A percentile compares a stretch with the other conserved stretches of the same genome.
Conservation (phyloP, 75 land plant species). For the Pinus tabuliformis region DNA sequence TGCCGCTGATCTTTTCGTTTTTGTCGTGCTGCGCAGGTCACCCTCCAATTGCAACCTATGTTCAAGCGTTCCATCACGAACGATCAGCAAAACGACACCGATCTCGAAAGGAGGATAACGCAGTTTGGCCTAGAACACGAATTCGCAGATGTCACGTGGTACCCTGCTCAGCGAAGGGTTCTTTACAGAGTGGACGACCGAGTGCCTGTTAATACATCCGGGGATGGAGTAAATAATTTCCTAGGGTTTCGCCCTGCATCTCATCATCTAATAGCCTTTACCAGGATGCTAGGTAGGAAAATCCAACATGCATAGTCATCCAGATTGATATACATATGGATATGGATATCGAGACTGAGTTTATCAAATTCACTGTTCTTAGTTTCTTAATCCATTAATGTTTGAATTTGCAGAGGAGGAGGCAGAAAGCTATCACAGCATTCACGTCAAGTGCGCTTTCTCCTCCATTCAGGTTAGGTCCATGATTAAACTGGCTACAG, state of each 20-base stretch:
- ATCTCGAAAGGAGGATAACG: not conserved
- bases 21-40: too few relatives aligned
- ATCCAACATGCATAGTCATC: too few relatives aligned
- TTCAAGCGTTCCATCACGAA: slow-evolving; percentile 7
- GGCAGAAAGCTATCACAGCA: slow-evolving; percentile 6
- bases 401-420: slow-evolving; percentile 24
- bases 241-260: too few relatives aligned
- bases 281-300: too few relatives aligned
- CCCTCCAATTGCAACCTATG: slow-evolving; percentile 6
- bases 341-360: too few relatives aligned
- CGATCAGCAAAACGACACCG: not conserved
- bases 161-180: not conserved
- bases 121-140: slow-evolving; percentile 4
- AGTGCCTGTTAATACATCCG: slow-evolving; percentile 4
- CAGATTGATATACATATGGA: too few relatives aligned
- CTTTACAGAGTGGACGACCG: not conserved
- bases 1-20: too few relatives aligned
- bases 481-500: slow-evolving; percentile 3
- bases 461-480: not conserved
- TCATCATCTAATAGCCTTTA: too few relatives aligned
- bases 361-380: too few relatives aligned
- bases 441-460: slow-evolving; percentile 7
- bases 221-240: not conserved
- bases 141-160: slow-evolving; percentile 13
- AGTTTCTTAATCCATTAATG: not conserved